phyloP scores from a whole-genome alignment of 371 early-diverging fungal genomes.

The Catenaria anguillulae region DNA sequence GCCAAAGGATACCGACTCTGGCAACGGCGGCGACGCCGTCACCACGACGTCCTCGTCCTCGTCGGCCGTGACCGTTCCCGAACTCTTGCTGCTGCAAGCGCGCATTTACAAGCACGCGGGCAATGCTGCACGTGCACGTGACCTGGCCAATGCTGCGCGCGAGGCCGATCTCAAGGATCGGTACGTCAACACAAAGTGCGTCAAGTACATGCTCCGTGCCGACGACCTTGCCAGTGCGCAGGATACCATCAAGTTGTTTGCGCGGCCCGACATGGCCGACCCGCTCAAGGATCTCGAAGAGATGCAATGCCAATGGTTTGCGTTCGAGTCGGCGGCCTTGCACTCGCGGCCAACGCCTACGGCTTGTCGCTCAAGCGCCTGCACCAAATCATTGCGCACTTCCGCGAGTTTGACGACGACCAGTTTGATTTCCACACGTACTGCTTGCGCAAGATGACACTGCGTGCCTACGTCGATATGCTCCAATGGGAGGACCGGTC shows the following conservation, averaged over 20 bases:
- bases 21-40: conserved; percentile 50
- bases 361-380: conserved; percentile 78
- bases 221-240: conserved; percentile 68
- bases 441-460: conserved; percentile 72
- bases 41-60: background rate
- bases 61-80: conserved; percentile 24
- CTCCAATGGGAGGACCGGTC: conserved; percentile 62
- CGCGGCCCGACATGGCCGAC: conserved; percentile 52
- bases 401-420: conserved; percentile 39
- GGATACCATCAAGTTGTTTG: conserved; percentile 62
- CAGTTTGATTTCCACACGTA: conserved; percentile 96
- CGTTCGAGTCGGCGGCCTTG: conserved; percentile 54
- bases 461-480: conserved; percentile 68
- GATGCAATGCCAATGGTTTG: conserved; percentile 85
- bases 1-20: background rate
- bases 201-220: conserved; percentile 83
- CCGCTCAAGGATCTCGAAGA: conserved; percentile 68
- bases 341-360: conserved; percentile 46
- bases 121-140: conserved; percentile 46
- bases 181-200: conserved; percentile 84
- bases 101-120: conserved; percentile 84
- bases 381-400: conserved; percentile 34
- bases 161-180: conserved; percentile 86
- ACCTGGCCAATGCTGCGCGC: conserved; percentile 67
- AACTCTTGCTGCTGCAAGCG: conserved; percentile 85